Base-by-base conservation (phyloP, 192 early-diverging fungal genomes). In the Rhizophagus sp. region DNA sequence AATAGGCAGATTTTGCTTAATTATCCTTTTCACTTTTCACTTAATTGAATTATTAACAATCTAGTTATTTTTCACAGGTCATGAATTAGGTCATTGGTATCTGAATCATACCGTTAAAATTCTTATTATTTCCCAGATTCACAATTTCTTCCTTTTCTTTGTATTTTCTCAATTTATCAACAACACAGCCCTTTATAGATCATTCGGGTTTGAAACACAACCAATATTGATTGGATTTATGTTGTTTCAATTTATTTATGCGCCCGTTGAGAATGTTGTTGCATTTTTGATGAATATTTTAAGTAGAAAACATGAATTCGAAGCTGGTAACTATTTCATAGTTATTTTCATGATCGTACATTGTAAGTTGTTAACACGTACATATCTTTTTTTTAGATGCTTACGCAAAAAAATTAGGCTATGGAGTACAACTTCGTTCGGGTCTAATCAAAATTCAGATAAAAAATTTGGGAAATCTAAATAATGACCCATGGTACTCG, bases 61-160 rank as follows among this genome's bases (percentile, higher is more conserved):
- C 12, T 12, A 10, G 0, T 52, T 17, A 57, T 75, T 22, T 33
- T 72, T 49, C 57, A 50, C 73, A 93, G 95, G 92, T 12, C 97
- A 99, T 82, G 97, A 99, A 87, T 88, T 99, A 24, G 97, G 97
- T 1, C 97, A 99, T 83, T 99, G 97, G 97, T 85, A 92, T 50
- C 90, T 91, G 76, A 92, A 89, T 85, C 97, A 99, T 79, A 90
- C 95, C 4, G 73, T 96, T 76, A 91, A 90, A 68, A 91, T 92
- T 79, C 91, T 99, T 11, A 74, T 86, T 4, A 87, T 94, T 33
- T 84, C 85, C 30, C 95, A 97, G 83, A 68, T 93, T 39, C 94
- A 98, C 73, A 85, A 90, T 5, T 93, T 99, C 75, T 62, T 84
- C 6, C 79, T 95, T 11, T 93, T 94, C 82, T 96, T 92, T 83